phyloP scores from a whole-genome alignment of 345 rosid genomes.

The Brassica carinata region DNA sequence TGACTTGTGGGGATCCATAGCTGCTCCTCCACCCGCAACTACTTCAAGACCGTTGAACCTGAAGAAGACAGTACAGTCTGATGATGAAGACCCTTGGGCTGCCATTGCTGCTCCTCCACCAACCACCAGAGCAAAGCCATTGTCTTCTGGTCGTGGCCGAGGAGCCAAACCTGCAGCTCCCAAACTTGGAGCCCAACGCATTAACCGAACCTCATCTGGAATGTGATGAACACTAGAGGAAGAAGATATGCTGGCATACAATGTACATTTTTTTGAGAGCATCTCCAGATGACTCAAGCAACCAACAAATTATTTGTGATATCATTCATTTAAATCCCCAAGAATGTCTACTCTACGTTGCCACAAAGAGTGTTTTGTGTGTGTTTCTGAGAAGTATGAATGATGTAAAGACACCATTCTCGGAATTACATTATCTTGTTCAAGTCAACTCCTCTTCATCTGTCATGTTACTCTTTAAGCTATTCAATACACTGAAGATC shows the following conservation, averaged over 20 bases:
- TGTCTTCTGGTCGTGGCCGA: slow-evolving; percentile 73
- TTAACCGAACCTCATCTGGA: slow-evolving; percentile 82
- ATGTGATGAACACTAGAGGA: slow-evolving; percentile 42
- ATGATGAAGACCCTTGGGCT: slow-evolving; percentile 93
- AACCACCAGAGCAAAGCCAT: slow-evolving; percentile 72
- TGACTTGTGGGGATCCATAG: slow-evolving; percentile 97
- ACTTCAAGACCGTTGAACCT: slow-evolving; percentile 66
- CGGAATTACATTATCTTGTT: slow-evolving; percentile 3
- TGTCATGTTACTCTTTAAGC: slow-evolving; percentile 47
- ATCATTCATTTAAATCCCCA: slow-evolving; percentile 55
- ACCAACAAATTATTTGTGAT: slow-evolving; percentile 45
- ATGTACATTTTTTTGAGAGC: slow-evolving; percentile 51
- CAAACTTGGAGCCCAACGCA: slow-evolving; percentile 88
- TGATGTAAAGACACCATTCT: slow-evolving; percentile 30
- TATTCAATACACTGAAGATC: slow-evolving; percentile 47
- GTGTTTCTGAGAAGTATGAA: slow-evolving; percentile 26
- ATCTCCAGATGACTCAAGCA: slow-evolving; percentile 38
- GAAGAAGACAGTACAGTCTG: slow-evolving; percentile 50
- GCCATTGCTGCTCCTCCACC: slow-evolving; percentile 96
- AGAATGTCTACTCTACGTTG: slow-evolving; percentile 20
- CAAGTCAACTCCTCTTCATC: slow-evolving; percentile 20
- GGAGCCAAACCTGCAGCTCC: slow-evolving; percentile 70
- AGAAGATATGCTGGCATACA: slow-evolving; percentile 29
- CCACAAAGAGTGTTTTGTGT: slow-evolving; percentile 20
- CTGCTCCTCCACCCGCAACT: slow-evolving; percentile 79